Conservation (phyloP, 352 stramenopile genomes). For the Globisporangium carolinianum region DNA sequence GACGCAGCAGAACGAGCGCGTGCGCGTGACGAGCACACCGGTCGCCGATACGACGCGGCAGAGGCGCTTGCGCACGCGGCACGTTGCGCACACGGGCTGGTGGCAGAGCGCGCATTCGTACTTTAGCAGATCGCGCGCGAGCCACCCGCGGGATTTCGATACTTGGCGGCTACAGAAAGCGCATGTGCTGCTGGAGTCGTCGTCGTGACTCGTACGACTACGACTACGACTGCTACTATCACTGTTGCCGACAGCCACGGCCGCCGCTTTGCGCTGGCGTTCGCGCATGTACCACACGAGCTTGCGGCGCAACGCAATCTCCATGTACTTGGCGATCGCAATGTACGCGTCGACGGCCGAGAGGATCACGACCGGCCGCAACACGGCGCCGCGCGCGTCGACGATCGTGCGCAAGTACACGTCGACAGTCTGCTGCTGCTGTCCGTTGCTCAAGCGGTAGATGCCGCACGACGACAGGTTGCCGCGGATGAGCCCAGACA, state of each 20-base stretch:
- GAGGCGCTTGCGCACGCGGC: slow-evolving; percentile 6
- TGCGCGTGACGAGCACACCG: background rate
- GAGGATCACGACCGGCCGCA: background rate
- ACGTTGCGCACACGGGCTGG: slow-evolving; percentile 3
- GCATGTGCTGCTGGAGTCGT: background rate
- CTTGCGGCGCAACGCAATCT: slow-evolving; percentile 6
- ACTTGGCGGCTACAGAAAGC: too few species aligned
- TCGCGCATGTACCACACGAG: slow-evolving; percentile 1
- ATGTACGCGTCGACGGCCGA: slow-evolving; percentile 7
- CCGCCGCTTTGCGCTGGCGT: background rate
- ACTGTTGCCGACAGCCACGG: background rate
- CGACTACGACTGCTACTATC: slow-evolving; percentile 3
- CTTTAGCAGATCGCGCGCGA: slow-evolving; percentile 6
- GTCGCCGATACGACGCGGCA: slow-evolving; percentile 1
- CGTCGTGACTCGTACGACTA: too few species aligned
- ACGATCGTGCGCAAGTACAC: background rate
- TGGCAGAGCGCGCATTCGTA: background rate
- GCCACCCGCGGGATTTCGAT: too few species aligned
- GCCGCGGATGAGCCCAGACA: slow-evolving; percentile 1
- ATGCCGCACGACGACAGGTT: slow-evolving; percentile 8
- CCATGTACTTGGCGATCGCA: slow-evolving; percentile 2
- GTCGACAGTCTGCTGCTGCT: background rate
- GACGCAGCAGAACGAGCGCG: background rate
- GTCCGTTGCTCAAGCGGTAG: background rate
- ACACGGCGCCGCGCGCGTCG: slow-evolving; percentile 1